phyloP scores from a whole-genome alignment of 176 grass and related monocot genomes.

The Juncus effusus region DNA sequence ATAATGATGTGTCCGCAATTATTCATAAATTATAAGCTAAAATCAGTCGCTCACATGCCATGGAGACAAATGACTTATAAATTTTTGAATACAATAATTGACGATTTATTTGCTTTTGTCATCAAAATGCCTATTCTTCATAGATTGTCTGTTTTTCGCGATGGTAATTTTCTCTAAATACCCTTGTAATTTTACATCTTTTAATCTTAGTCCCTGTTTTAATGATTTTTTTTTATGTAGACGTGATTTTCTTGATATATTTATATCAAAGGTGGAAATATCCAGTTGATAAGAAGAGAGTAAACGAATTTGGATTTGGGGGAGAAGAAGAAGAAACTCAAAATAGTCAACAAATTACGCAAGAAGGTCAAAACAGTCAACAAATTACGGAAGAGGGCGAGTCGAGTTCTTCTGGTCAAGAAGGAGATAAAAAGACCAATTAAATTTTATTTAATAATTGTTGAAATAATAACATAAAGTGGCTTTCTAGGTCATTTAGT shows the following conservation, averaged over 20 bases:
- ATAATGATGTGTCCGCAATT: conserved; percentile 99
- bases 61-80: conserved; percentile 99
- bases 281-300: conserved; percentile 86
- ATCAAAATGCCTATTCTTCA: conserved; percentile 99
- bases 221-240: conserved; percentile 37
- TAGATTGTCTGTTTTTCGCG: conserved; percentile 96
- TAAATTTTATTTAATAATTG: conserved; percentile 17
- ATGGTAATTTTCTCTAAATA: conserved; percentile 42
- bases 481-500: background rate
- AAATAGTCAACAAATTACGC: conserved; percentile 37
- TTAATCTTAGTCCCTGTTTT: conserved; percentile 1
- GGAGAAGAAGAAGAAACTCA: conserved; percentile 65
- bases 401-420: conserved; percentile 28
- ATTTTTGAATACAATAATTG: conserved; percentile 99
- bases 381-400: conserved; percentile 38
- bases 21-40: conserved; percentile 98
- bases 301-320: conserved; percentile 95
- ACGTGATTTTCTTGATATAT: conserved; percentile 99
- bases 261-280: conserved; percentile 95
- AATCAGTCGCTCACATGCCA: conserved; percentile 95
- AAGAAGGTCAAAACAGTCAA: conserved; percentile 13
- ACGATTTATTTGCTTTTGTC: conserved; percentile 98
- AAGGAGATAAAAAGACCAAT: conserved; percentile 33
- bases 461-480: conserved; percentile 8
- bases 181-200: background rate